Conservation (phyloP, 257 asterid species). For the Solanum habrochaites region DNA sequence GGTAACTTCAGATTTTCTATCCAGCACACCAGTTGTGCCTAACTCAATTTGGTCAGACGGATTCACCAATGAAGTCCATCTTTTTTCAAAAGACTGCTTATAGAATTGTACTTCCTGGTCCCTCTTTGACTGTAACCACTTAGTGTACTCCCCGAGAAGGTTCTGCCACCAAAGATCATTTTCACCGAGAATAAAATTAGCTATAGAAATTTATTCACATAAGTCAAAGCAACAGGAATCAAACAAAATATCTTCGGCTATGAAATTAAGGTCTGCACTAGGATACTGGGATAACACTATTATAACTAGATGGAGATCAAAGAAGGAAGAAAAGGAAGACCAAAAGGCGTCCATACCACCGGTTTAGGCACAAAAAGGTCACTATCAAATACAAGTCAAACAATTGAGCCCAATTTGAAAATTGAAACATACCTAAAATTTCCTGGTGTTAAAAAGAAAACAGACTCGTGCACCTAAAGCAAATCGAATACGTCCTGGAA, state of each 20-base stretch:
- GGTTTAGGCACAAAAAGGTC: not conserved
- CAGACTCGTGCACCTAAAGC: not conserved
- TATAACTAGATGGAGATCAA: not conserved
- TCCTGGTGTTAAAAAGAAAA: not conserved
- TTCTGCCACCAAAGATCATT: slow-evolving; percentile 24
- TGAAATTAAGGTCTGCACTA: not conserved
- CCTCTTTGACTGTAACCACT: slow-evolving; percentile 72
- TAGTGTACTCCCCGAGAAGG: slow-evolving; percentile 55
- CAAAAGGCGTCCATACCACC: not conserved
- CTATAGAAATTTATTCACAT: not conserved
- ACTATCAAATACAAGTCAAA: not conserved
- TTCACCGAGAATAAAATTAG: not conserved
- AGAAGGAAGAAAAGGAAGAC: not conserved
- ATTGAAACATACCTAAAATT: not conserved
- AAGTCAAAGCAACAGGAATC: not conserved
- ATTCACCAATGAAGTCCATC: slow-evolving; percentile 51
- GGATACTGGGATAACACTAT: not conserved
- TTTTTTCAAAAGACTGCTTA: slow-evolving; percentile 58
- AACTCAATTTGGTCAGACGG: slow-evolving; percentile 30
- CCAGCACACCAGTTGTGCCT: slow-evolving; percentile 40
- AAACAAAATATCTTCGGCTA: not conserved
- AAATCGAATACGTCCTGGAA: not conserved
- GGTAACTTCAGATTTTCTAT: slow-evolving; percentile 39
- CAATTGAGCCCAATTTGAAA: not conserved
- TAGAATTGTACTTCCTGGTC: slow-evolving; percentile 49